Conservation (phyloP, 208 protist species). For the Lotmaria passim region DNA sequence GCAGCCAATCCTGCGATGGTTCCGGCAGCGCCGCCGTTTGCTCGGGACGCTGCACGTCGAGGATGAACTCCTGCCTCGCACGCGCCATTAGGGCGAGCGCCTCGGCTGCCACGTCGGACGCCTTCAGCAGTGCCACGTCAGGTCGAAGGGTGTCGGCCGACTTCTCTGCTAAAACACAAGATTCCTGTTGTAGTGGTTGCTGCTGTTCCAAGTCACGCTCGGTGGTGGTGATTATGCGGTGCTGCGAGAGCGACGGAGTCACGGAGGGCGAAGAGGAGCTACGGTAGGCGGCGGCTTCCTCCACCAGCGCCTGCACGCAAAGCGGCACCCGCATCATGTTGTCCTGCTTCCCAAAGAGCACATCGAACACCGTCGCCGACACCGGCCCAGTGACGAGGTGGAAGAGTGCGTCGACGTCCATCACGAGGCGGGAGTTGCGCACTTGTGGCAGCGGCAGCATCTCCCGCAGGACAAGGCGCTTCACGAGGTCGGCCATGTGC, state of each 20-base stretch:
- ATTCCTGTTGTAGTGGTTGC: background rate
- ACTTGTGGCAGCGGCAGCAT: constrained; percentile 34
- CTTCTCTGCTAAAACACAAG: too few relatives aligned
- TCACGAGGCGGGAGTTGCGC: constrained; percentile 50
- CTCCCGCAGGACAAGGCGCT: constrained; percentile 35
- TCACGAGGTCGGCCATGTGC: constrained; percentile 39
- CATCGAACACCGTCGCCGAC: constrained; percentile 48
- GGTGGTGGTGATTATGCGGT: background rate
- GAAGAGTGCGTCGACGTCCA: constrained; percentile 71
- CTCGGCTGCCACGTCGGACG: constrained; percentile 51
- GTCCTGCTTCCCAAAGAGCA: constrained; percentile 49
- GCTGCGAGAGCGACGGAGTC: background rate
- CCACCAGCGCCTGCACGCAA: constrained; percentile 54
- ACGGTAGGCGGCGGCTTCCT: constrained; percentile 37
- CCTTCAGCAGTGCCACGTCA: constrained; percentile 24
- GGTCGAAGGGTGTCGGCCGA: background rate
- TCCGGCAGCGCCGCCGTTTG: constrained; percentile 49
- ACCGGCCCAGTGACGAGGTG: constrained; percentile 45
- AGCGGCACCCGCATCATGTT: constrained; percentile 85
- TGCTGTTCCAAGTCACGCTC: background rate
- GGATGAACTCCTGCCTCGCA: constrained; percentile 60
- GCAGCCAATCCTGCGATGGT: constrained; percentile 41
- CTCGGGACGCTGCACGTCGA: constrained; percentile 66
- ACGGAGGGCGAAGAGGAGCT: constrained; percentile 3
- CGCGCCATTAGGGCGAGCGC: constrained; percentile 58